Percentiles rank a stretch among this genome's conserved stretches.
Evolutionary conservation across 2,329 filamentous ascomycete genomes (phyloP).

Genomic region (Arthrobotrys megalospora): DNA sequence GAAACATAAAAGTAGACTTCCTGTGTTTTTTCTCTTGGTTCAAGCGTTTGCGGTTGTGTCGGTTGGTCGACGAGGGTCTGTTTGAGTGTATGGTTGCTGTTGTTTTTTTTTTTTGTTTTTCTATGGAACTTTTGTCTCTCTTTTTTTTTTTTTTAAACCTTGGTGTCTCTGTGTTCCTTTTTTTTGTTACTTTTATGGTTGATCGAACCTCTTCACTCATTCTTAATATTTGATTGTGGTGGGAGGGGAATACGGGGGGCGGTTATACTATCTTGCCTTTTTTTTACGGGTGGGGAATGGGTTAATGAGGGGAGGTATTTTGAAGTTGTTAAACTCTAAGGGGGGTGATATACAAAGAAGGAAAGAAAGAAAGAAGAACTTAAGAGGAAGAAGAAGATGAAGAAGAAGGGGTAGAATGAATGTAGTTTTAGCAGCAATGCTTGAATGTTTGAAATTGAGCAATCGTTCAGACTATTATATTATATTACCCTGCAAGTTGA

Average conservation of each 20-base stretch:
- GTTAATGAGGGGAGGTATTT: slow-evolving; percentile 5
- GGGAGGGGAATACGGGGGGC: slow-evolving; percentile 1
- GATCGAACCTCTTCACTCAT: slow-evolving; percentile 41
- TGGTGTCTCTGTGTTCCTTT: slow-evolving; percentile 1
- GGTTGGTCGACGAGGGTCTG: slow-evolving; percentile 13
- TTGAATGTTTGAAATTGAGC: slow-evolving; percentile 36
- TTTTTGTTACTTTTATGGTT: slow-evolving; percentile 9
- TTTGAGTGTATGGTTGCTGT: background rate
- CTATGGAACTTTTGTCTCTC: slow-evolving; percentile 8
- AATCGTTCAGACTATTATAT: slow-evolving; percentile 24
- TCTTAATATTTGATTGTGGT: slow-evolving; percentile 27
- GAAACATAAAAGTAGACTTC: slow-evolving; percentile 41
- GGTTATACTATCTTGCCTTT: slow-evolving; percentile 9
- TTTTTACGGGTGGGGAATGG: background rate
- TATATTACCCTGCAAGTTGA: too few relatives aligned
- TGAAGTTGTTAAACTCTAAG: background rate
- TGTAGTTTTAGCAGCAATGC: slow-evolving; percentile 52
- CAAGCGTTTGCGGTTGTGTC: slow-evolving; percentile 20
- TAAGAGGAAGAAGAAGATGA: background rate
- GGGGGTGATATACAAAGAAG: background rate
- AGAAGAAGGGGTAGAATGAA: background rate
- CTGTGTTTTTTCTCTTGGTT: slow-evolving; percentile 22
- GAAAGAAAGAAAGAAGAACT: background rate
- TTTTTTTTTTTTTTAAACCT: slow-evolving; percentile 12
- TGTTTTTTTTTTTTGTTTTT: background rate